Base-by-base conservation (phyloP, 2,329 filamentous ascomycete genomes). In the Zymoseptoria ardabiliae region DNA sequence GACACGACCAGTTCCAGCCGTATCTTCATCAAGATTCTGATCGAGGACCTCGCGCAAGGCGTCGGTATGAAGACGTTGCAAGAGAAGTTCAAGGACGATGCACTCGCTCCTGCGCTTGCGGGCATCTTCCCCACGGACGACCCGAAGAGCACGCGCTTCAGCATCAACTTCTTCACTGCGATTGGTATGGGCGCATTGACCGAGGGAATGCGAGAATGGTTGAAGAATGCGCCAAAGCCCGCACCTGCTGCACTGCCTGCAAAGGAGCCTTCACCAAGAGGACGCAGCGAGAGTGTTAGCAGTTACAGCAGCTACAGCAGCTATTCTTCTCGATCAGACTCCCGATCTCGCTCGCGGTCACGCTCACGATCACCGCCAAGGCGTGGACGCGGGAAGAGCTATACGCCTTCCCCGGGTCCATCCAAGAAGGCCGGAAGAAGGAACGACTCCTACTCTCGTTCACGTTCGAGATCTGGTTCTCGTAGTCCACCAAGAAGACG, bases 121-220 rank as follows among this genome's bases (percentile, higher is more conserved):
- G 93, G 93, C 28, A 78, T 99, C 50, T 97, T 99, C 80, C 94
- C 94, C 0, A 87, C 81, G 61, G 92, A 97, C 73, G 90, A 91
- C 69, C 85, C 91, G 22, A 87, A 90, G 71, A 94, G 97, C 75
- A 91, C 92, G 48, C 86, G 93, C 57, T 99, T 99, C 80, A 90
- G 92, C 55, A 96, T 99, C 85, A 99, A 99, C 77, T 99, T 97
- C 81, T 97, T 99, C 74, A 99, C 94, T 9, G 94, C 91, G 69
- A 96, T 99, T 69, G 91, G 92, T 60, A 95, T 99, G 89, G 94
- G 94, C 72, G 85, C 85, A 22, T 82, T 99, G 62, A 99, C 94
- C 1, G 94, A 99, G 72, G 89, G 91, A 66, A 96, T 97, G 91
- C 87, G 94, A 74, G 90, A 95, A 70, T 86, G 88, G 71, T 81